Base-by-base conservation (phyloP, 2,329 filamentous ascomycete genomes). In the Colletotrichum gloeosporioides region DNA sequence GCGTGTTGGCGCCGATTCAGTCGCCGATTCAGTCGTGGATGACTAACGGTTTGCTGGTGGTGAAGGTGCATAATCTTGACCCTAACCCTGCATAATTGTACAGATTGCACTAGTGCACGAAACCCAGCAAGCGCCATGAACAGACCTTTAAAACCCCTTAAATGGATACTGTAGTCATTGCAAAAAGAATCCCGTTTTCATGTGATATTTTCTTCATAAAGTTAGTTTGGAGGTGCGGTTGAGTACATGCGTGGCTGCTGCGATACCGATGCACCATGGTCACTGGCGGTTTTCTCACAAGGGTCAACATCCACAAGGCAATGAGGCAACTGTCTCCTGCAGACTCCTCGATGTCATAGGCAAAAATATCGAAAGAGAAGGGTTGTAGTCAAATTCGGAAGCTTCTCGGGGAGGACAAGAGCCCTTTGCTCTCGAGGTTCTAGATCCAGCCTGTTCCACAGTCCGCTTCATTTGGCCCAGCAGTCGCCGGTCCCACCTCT, bases 21-120 rank as follows among this genome's bases (percentile, higher is more conserved):
- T n/a, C 36, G 36, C 36, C 36, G 36, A 39, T 39, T 55, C 66
- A 53, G 31, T 53, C 12, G 25, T 6, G 22, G 59, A 67, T 75
- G 73, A 75, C 73, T 75, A 72, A 75, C n/a, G 49, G 53, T 2
- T 25, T 15, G 18, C 13, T 55, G 15, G 31, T 18, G 25, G 15
- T 64, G 39, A 8, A 4, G 8, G 36, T 64, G 63, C 69, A 62
- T 72, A 61, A 66, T 18, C 36, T 22, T 25, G 62, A 75, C 36
- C 62, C 62, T 67, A 63, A 67, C 73, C 63, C 63, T 57, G 73
- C 69, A 76, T 76, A 31, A 68, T 31, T 32, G 62, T 62, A 22
- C 39, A 72, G 22, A 72, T 61, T 67, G 69, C 5, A 7, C 15
- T 27, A 9, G 32, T 44, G 31, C 29, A n/a, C 10, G n/a, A 62